Evolutionary conservation across 805 yeast genomes (phyloP).

Genomic region (Lipomyces chichibuensis): DNA sequence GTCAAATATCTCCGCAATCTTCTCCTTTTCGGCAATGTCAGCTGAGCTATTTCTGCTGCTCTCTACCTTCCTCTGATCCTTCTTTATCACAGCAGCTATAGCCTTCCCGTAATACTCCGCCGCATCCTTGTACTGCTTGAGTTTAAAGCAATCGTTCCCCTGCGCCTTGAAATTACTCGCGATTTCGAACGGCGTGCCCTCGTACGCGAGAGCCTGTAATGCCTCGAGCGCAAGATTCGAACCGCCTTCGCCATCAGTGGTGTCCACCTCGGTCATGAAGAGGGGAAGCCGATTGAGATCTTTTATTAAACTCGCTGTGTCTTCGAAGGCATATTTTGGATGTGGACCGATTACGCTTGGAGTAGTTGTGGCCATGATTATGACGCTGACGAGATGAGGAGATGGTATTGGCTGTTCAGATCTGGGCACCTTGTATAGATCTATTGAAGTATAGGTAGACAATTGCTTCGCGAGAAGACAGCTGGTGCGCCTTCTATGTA

Average conservation of each 20-base stretch:
- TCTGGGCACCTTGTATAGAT: neutral
- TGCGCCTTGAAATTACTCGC: conserved; percentile 88
- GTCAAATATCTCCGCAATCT: conserved; percentile 19
- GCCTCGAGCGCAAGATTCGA: conserved; percentile 76
- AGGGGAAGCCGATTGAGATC: conserved; percentile 87
- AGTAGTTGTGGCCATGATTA: neutral
- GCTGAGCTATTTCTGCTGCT: neutral
- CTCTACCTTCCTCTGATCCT: conserved; percentile 1
- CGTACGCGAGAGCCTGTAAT: conserved; percentile 85
- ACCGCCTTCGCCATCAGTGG: conserved; percentile 74
- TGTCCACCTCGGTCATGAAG: conserved; percentile 88
- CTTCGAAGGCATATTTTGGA: conserved; percentile 41
- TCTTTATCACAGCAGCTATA: conserved; percentile 55
- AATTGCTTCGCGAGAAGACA: neutral
- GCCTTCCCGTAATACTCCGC: conserved; percentile 79
- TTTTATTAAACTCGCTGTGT: conserved; percentile 72
- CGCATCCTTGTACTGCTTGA: conserved; percentile 74
- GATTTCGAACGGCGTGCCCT: conserved; percentile 91
- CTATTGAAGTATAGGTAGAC: neutral
- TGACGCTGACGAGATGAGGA: neutral
- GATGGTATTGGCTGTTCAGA: neutral
- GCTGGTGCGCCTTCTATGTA: too few species aligned
- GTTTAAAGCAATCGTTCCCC: conserved; percentile 84
- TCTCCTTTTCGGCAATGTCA: conserved; percentile 18
- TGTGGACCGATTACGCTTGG: conserved; percentile 16